phyloP scores from a whole-genome alignment of 352 stramenopile genomes.

The Phytopythium sindhum region DNA sequence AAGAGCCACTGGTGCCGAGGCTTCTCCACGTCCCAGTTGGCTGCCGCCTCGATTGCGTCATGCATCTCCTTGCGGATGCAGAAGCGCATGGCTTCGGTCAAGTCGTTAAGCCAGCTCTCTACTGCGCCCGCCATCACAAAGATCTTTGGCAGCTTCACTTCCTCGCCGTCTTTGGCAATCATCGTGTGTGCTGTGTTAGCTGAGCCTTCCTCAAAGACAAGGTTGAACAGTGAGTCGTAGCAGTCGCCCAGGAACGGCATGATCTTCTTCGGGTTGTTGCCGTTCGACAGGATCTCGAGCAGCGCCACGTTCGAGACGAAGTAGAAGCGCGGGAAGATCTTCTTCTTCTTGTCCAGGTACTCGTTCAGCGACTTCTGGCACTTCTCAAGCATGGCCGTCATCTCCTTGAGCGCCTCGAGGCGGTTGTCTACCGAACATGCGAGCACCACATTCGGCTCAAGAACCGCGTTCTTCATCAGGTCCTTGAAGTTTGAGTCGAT shows the following conservation, averaged over 20 bases:
- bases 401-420: conserved; percentile 81
- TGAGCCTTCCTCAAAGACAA: conserved; percentile 78
- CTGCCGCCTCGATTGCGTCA: conserved; percentile 80
- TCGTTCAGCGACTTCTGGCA: conserved; percentile 88
- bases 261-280: conserved; percentile 96
- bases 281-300: conserved; percentile 86
- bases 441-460: conserved; percentile 80
- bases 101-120: conserved; percentile 84
- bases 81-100: conserved; percentile 82
- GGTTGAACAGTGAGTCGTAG: conserved; percentile 93
- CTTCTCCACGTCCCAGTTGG: conserved; percentile 94
- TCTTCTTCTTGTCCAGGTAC: conserved; percentile 91
- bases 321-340: conserved; percentile 90
- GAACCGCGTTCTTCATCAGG: conserved; percentile 87
- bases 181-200: conserved; percentile 82
- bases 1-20: conserved; percentile 97
- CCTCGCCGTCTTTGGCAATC: conserved; percentile 79
- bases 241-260: conserved; percentile 97
- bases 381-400: conserved; percentile 87
- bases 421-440: conserved; percentile 77
- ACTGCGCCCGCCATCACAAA: conserved; percentile 86
- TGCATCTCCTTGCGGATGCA: conserved; percentile 87
- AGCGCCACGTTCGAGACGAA: conserved; percentile 88
- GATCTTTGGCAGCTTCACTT: conserved; percentile 55
- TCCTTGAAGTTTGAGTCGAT: conserved; percentile 91